Evolutionary conservation across 768 basidiomycete species (phyloP), one percentile per base, ranked within the genome.

Genomic region (Kwoniella bestiolae): DNA sequence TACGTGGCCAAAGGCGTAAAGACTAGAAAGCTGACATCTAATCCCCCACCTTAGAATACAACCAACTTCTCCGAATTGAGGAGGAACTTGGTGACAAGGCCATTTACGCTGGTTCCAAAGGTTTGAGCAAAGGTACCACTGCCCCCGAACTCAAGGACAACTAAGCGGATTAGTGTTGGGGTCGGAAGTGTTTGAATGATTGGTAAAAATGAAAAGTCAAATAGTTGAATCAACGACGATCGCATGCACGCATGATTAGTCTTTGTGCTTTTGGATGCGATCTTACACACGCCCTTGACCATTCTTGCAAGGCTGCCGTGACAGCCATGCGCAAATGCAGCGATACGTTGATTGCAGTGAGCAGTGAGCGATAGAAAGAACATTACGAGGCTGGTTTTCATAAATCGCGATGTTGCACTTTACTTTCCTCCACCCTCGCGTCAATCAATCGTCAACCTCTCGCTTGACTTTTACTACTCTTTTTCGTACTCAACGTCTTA

Each of bases 61-160:
- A 80, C 76, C 73, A 77, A 60, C 72, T 80, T 26, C 77, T 80
- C 71, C 70, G 76, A 59, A 80, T 80, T 52, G 79, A 80, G 85
- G 91, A 89, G 81, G 91, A 95, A 83, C 85, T 94, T 71, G 89
- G 82, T 65, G 83, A 84, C 66, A 87, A 87, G 56, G 86, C 86
- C 38, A 84, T 84, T 69, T 96, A 85, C 77, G 93, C 92, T 55
- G 91, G 89, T 58, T 86, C 85, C 68, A 86, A 86, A 81, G 93
- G 92, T 51, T 84, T 95, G 71, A 90, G 92, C 67, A 86, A 86
- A 65, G 94, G 94, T 62, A 80, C 83, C 67, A 87, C 83, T n/a
- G 77, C 88, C 56, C 92, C 93, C 50, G 88, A 71, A 60, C 76
- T 78, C 65, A 70, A 76, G 65, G 49, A 55, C 52, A 55, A 61